These are phyloP conservation scores for Alternaria dauci DNA, from an alignment of 2,329 filamentous ascomycete species.

Conservation along the genomic window DNA sequence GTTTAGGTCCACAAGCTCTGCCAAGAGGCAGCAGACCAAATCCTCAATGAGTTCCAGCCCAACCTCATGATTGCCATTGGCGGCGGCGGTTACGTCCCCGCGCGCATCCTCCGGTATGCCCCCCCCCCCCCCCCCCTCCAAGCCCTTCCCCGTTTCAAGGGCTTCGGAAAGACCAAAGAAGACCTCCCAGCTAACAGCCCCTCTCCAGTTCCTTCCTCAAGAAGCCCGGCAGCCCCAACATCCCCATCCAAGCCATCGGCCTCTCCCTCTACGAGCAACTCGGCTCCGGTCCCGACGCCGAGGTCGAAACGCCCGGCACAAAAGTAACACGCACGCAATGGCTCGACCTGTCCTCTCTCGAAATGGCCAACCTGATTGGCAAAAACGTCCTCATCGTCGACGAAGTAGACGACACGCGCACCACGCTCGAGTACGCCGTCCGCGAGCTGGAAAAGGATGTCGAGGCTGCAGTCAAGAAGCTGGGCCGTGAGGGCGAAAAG, in stretches of 20 bases:
- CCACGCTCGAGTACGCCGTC: constrained; percentile 92
- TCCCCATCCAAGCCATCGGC: constrained; percentile 98
- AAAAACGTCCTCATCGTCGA: constrained; percentile 93
- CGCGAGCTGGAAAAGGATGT: constrained; percentile 96
- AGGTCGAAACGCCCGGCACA: constrained; percentile 82
- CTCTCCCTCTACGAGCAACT: constrained; percentile 96
- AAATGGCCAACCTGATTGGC: constrained; percentile 88
- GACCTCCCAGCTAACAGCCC: not conserved
- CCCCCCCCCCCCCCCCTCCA: constrained; percentile 9
- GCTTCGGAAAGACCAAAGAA: not conserved
- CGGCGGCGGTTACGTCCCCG: constrained; percentile 95
- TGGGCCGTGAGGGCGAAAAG: constrained; percentile 73
- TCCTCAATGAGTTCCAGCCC: constrained; percentile 86
- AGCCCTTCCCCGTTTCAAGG: not conserved
- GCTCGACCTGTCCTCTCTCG: constrained; percentile 87
- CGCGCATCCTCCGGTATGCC: constrained; percentile 83
- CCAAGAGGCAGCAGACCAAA: constrained; percentile 80
- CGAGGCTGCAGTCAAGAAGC: constrained; percentile 75
- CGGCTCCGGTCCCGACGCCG: constrained; percentile 63
- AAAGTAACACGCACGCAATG: constrained; percentile 98
- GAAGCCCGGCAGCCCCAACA: constrained; percentile 84
- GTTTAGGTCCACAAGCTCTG: constrained; percentile 94
- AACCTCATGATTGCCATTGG: constrained; percentile 99
- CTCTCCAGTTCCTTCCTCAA: constrained; percentile 82
- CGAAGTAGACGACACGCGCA: constrained; percentile 94